Conservation (phyloP, 169 alveolate genomes). For the Cryptosporidium ubiquitum region DNA sequence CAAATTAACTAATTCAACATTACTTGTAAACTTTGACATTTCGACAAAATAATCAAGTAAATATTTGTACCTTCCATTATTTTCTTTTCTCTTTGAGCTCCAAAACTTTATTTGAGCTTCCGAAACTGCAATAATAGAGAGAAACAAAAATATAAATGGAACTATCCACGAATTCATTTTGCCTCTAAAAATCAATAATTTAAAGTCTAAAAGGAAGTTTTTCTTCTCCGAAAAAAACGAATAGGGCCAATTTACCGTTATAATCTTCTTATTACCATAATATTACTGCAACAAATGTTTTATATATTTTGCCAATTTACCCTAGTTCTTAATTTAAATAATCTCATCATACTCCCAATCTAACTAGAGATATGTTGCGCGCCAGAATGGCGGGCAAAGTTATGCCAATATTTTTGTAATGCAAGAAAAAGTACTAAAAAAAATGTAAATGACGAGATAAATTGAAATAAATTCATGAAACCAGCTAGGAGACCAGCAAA, state of each 20-base stretch:
- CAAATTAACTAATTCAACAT: conserved; percentile 14
- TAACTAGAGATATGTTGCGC: conserved; percentile 6
- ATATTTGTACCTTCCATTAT: neutral
- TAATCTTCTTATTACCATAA: neutral
- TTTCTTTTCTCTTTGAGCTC: neutral
- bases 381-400: conserved; percentile 1
- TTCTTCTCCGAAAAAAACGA: neutral
- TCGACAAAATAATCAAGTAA: neutral
- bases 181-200: neutral
- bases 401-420: neutral
- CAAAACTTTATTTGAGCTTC: conserved; percentile 24
- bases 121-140: neutral
- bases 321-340: neutral
- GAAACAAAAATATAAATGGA: neutral
- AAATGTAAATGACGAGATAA: neutral
- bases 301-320: neutral
- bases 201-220: neutral
- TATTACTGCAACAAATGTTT: neutral
- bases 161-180: conserved; percentile 1
- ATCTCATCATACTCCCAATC: neutral
- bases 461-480: neutral
- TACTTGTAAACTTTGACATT: neutral
- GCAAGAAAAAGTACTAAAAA: neutral
- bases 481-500: neutral
- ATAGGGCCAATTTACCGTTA: neutral